Conservation (phyloP, 139 green algal genomes). For the Volvox africanus region DNA sequence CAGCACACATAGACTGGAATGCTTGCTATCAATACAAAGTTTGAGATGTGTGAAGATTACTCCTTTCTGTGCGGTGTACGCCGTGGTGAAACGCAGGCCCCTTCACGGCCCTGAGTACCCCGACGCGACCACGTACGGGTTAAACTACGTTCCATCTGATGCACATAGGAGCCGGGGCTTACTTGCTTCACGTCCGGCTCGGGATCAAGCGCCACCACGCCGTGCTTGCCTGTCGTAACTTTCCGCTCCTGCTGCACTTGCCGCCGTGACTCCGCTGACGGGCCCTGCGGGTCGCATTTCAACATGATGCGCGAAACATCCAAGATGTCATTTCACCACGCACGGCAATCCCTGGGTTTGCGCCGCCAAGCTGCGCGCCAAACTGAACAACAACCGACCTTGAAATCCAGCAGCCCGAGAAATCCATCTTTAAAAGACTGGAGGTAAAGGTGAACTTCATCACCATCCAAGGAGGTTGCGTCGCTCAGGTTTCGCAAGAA, state of each 20-base stretch:
- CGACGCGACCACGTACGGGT: no score
- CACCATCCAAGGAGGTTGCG: conserved; percentile 42
- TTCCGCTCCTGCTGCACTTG: conserved; percentile 62
- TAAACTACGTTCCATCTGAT: no score
- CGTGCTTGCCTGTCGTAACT: conserved; percentile 62
- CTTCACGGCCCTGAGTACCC: no score
- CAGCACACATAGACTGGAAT: no score
- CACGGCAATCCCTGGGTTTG: neutral
- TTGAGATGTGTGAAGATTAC: no score
- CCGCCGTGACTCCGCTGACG: conserved; percentile 62
- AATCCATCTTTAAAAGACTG: conserved; percentile 63
- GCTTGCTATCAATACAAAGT: no score
- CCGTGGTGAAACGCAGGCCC: no score
- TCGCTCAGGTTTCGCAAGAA: conserved; percentile 3
- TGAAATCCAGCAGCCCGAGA: conserved; percentile 71
- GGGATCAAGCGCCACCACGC: conserved; percentile 71
- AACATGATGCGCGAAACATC: neutral
- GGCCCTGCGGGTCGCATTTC: conserved; percentile 55
- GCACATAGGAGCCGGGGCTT: neutral
- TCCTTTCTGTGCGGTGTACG: no score
- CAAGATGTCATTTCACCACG: neutral
- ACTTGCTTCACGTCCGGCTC: conserved; percentile 76
- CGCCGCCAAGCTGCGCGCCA: conserved; percentile 15
- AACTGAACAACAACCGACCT: conserved; percentile 53
- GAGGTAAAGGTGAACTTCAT: conserved; percentile 56